A percentile compares a stretch with the other conserved stretches of the same genome.
Conservation (phyloP, 352 stramenopile species). For the Globisporangium solare region DNA sequence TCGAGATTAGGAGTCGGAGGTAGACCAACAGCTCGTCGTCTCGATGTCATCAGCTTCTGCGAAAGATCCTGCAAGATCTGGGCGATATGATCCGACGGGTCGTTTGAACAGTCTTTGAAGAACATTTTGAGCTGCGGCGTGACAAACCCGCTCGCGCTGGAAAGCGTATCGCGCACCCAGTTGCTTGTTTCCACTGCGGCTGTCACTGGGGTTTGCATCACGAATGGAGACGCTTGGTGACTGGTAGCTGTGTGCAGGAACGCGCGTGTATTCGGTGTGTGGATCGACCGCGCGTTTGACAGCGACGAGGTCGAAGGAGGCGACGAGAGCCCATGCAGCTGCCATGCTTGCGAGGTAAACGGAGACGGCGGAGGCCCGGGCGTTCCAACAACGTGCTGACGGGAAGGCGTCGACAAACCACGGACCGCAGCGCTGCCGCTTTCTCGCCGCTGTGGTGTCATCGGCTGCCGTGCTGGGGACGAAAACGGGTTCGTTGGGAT, state of each 20-base stretch:
- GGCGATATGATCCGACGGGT: constrained; percentile 56
- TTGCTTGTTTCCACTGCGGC: constrained; percentile 79
- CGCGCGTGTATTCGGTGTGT: constrained; percentile 24
- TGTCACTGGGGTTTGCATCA: constrained; percentile 66
- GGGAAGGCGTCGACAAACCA: constrained; percentile 28
- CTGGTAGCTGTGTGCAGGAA: constrained; percentile 21
- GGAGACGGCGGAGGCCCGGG: constrained; percentile 26
- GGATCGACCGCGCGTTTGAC: constrained; percentile 18
- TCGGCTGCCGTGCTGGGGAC: constrained; percentile 32
- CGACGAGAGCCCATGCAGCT: constrained; percentile 62
- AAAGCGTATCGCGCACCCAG: constrained; percentile 70
- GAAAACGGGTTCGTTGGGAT: constrained; percentile 19
- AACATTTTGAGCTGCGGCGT: constrained; percentile 46
- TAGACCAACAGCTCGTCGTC: constrained; percentile 17
- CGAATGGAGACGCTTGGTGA: constrained; percentile 37
- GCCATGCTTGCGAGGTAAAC: constrained; percentile 56
- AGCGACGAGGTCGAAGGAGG: constrained; percentile 21
- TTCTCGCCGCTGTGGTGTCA: constrained; percentile 29
- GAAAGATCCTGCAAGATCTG: constrained; percentile 44
- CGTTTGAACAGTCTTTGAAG: constrained; percentile 50
- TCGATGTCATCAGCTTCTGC: constrained; percentile 39
- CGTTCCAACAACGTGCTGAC: neutral
- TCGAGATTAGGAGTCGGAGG: constrained; percentile 2
- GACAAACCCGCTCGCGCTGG: constrained; percentile 22
- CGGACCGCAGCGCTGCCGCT: constrained; percentile 14